Conservation (phyloP, 148 eudicot genomes). For the Beta vulgaris region DNA sequence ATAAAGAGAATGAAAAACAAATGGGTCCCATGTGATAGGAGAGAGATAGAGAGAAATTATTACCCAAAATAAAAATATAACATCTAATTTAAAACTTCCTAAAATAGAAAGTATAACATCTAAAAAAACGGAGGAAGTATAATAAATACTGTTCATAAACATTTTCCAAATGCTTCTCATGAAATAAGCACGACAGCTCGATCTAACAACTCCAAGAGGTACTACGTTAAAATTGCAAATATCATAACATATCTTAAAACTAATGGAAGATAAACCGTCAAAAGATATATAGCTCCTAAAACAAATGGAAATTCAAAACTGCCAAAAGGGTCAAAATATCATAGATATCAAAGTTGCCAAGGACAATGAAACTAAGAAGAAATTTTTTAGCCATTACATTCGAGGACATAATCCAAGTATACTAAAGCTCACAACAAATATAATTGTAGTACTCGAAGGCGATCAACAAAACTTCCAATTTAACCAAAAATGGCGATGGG, state of each 20-base stretch:
- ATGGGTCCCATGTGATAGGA: too few relatives aligned
- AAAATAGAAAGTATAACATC: too few relatives aligned
- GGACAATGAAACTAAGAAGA: background rate
- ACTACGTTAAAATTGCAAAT: too few relatives aligned
- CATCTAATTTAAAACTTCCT: too few relatives aligned
- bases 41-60: too few relatives aligned
- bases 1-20: too few relatives aligned
- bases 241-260: background rate
- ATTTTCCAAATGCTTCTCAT: too few relatives aligned
- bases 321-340: background rate
- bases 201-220: too few relatives aligned
- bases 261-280: background rate
- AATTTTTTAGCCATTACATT: slow-evolving; percentile 7
- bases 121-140: too few relatives aligned
- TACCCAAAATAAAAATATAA: too few relatives aligned
- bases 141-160: too few relatives aligned
- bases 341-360: background rate
- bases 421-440: slow-evolving; percentile 21
- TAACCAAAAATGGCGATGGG: background rate
- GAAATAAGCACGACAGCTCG: too few relatives aligned
- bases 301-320: background rate
- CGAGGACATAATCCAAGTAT: slow-evolving; percentile 14
- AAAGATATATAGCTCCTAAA: background rate
- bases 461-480: slow-evolving; percentile 7
- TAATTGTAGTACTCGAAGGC: slow-evolving; percentile 5